Conservation (phyloP, 148 eudicot genomes). For the Silene conica region DNA sequence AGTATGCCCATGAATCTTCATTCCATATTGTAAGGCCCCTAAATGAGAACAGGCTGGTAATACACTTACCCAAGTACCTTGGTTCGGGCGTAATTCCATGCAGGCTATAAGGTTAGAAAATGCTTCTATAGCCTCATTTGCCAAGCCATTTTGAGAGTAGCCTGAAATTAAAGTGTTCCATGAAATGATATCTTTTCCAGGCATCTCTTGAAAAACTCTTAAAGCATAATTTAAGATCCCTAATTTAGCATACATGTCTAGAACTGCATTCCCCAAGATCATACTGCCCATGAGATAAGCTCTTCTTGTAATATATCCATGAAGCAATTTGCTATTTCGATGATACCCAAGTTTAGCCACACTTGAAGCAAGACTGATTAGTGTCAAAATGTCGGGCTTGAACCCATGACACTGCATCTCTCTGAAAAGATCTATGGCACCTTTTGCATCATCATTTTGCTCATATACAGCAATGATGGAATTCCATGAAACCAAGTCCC, state of each 20-base stretch:
- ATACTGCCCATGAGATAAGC: constrained; percentile 44
- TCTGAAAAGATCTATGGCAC: constrained; percentile 34
- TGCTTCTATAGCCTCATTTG: constrained; percentile 58
- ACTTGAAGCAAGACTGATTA: constrained; percentile 66
- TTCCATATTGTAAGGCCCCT: constrained; percentile 62
- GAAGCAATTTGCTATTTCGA: constrained; percentile 46
- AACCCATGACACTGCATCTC: constrained; percentile 42
- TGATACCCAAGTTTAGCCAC: constrained; percentile 46
- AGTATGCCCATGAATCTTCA: constrained; percentile 47
- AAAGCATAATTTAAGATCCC: constrained; percentile 47
- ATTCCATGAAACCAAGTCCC: constrained; percentile 75
- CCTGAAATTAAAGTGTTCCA: constrained; percentile 83
- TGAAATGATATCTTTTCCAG: constrained; percentile 53
- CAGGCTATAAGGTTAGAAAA: constrained; percentile 37
- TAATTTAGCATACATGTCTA: constrained; percentile 78
- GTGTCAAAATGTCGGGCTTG: constrained; percentile 55
- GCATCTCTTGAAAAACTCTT: constrained; percentile 41
- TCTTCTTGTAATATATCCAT: constrained; percentile 52
- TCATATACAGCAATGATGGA: constrained; percentile 67
- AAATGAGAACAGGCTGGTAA: constrained; percentile 75
- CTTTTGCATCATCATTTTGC: constrained; percentile 45
- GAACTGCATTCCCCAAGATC: constrained; percentile 51
- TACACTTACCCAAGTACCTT: constrained; percentile 69
- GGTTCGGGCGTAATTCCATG: constrained; percentile 40
- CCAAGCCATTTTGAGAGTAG: constrained; percentile 66